Base-by-base conservation (phyloP, 257 asterid genomes). In the Primulina huaijiensis region DNA sequence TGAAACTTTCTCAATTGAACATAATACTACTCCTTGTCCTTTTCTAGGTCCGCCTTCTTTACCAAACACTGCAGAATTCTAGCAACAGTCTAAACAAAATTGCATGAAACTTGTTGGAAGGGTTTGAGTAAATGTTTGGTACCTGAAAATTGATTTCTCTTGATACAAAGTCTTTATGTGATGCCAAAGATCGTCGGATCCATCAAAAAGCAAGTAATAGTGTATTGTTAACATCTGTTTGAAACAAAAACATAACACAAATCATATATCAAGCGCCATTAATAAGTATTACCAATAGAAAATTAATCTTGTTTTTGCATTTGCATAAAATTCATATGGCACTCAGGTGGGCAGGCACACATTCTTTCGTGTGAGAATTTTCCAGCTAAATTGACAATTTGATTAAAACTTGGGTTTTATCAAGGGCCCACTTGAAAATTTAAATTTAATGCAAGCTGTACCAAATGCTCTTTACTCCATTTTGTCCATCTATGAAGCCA, bases 191-290 rank as follows among this genome's bases (percentile, higher is more conserved):
- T 89, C 95, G 50, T 90, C 89, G 4, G 95, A 70, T 67, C 99
- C 99, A 25, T 94, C 94, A 65, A 90, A 89, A 57, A 94, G 97
- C 40, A 91, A 72, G 86, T 94, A 94, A 79, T 94, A 94, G 80
- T 94, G 99, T 81, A 94, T 90, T 17, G 96, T 79, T 82, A 90
- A 85, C 98, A 92, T 92, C 98, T 92, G 87, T 57, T 64, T 21
- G 73, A 65, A 37, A 58, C 63, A 70, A 19, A 35, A 62, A 61
- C 55, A 65, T 21, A 72, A 60, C 55, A 64, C 64, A 30, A 34
- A 33, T 12, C 64, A 64, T 72, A 57, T 30, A 33, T 61, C 68
- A 70, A 65, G 61, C n/a, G 37, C 57, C 31, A 19, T 29, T 35
- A 52, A 14, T 53, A 43, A 25, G 34, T 9, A 11, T 27, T 23